Evolutionary conservation across 2,329 filamentous ascomycete species (phyloP).

Genomic region (Neofusicoccum umdonicola): DNA sequence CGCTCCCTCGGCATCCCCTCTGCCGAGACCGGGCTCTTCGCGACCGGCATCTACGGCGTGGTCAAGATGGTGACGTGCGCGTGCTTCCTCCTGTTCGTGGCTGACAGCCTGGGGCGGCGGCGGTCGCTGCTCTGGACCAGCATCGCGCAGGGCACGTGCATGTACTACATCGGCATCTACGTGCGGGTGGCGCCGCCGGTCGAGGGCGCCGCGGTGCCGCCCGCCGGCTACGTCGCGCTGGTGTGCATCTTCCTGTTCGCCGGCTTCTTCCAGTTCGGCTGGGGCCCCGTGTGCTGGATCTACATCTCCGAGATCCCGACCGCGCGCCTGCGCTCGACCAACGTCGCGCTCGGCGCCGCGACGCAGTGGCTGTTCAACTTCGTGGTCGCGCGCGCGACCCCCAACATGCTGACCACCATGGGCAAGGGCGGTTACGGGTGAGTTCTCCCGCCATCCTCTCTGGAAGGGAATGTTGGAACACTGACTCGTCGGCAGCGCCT

Average conservation of each 20-base stretch:
- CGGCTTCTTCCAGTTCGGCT: slow-evolving; percentile 64
- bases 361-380: slow-evolving; percentile 76
- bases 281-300: slow-evolving; percentile 69
- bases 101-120: slow-evolving; percentile 67
- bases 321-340: slow-evolving; percentile 62
- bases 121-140: slow-evolving; percentile 64
- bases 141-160: slow-evolving; percentile 59
- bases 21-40: slow-evolving; percentile 62
- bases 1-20: slow-evolving; percentile 59
- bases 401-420: slow-evolving; percentile 63
- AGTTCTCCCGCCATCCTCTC: not conserved
- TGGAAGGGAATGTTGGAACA: too few species aligned
- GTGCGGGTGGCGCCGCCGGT: slow-evolving; percentile 61
- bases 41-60: slow-evolving; percentile 71
- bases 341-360: slow-evolving; percentile 66
- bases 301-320: slow-evolving; percentile 70
- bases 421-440: slow-evolving; percentile 38
- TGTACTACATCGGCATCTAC: slow-evolving; percentile 72
- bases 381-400: slow-evolving; percentile 64
- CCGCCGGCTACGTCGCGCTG: slow-evolving; percentile 68
- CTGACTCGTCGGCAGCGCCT: slow-evolving; percentile 49
- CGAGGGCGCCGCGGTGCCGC: slow-evolving; percentile 53
- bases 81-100: slow-evolving; percentile 64
- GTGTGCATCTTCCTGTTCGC: slow-evolving; percentile 73
- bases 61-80: slow-evolving; percentile 66